Conservation (phyloP, 2,329 filamentous ascomycete species). For the Madurella fahalii region DNA sequence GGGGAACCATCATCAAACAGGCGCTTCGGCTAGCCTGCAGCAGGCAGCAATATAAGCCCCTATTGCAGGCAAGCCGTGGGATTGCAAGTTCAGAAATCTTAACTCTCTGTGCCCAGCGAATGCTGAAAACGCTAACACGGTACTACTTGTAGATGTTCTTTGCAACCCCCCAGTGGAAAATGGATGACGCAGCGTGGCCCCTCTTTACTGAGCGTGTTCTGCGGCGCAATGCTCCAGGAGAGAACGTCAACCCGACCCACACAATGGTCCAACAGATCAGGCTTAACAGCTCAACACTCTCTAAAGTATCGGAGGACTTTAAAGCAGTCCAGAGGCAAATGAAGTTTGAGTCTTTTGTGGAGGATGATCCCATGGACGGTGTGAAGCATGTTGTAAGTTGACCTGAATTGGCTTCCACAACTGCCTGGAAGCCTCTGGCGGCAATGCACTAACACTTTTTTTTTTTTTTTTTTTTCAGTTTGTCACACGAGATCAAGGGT, state of each 20-base stretch:
- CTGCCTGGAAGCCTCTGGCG: no score
- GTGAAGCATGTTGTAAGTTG: not conserved
- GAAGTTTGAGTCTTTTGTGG: not conserved
- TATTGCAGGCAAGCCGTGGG: not conserved
- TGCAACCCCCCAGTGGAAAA: not conserved
- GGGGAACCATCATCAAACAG: conserved; percentile 1
- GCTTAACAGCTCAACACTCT: not conserved
- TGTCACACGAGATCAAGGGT: not conserved
- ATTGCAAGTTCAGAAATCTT: not conserved
- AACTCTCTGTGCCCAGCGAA: not conserved
- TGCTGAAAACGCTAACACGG: not conserved
- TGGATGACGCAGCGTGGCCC: not conserved
- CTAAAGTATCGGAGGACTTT: not conserved
- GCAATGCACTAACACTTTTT: no score
- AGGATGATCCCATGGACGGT: not conserved
- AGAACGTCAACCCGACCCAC: not conserved
- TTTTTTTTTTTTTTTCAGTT: not conserved
- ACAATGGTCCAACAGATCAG: not conserved
- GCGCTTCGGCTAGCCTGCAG: not conserved
- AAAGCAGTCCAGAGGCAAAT: not conserved
- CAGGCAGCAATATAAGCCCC: not conserved
- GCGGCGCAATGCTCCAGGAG: not conserved
- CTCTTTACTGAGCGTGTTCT: not conserved
- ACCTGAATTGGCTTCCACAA: not conserved
- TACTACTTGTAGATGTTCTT: conserved; percentile 3